Conservation (phyloP, 1,284 basidiomycete genomes). For the Ganoderma resinaceum region DNA sequence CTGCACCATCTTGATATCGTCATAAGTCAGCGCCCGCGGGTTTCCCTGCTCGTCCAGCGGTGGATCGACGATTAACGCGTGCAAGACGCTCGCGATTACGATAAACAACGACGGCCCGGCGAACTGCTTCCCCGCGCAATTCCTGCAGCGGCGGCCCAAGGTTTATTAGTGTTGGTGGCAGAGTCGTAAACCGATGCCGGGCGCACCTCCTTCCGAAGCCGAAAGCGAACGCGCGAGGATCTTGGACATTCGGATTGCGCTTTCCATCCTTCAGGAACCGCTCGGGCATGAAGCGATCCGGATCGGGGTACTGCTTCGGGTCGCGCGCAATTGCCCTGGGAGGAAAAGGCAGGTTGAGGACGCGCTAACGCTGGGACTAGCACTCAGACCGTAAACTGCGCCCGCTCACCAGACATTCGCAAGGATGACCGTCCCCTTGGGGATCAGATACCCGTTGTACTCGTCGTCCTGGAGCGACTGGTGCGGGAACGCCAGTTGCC, state of each 20-base stretch:
- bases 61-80: slow-evolving; percentile 28
- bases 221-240: slow-evolving; percentile 30
- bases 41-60: slow-evolving; percentile 10
- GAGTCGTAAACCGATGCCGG: background rate
- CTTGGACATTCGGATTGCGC: slow-evolving; percentile 14
- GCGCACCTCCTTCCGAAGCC: slow-evolving; percentile 25
- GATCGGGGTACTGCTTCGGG: slow-evolving; percentile 22
- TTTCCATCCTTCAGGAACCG: slow-evolving; percentile 27
- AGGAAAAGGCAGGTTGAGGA: background rate
- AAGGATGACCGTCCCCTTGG: slow-evolving; percentile 29
- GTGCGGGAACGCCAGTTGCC: slow-evolving; percentile 10
- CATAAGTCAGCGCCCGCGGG: slow-evolving; percentile 8
- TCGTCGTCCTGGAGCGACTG: slow-evolving; percentile 16
- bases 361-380: background rate
- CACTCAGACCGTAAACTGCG: background rate
- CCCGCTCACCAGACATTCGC: slow-evolving; percentile 23
- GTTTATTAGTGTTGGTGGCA: background rate
- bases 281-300: slow-evolving; percentile 27
- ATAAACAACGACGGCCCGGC: slow-evolving; percentile 34
- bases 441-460: slow-evolving; percentile 20
- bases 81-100: slow-evolving; percentile 28
- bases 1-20: slow-evolving; percentile 6
- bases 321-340: slow-evolving; percentile 23
- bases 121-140: slow-evolving; percentile 32
- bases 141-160: slow-evolving; percentile 7